Percentiles rank a stretch among this genome's conserved stretches.
Conservation (phyloP, 2,329 filamentous ascomycete genomes). For the Biscogniauxia marginata region DNA sequence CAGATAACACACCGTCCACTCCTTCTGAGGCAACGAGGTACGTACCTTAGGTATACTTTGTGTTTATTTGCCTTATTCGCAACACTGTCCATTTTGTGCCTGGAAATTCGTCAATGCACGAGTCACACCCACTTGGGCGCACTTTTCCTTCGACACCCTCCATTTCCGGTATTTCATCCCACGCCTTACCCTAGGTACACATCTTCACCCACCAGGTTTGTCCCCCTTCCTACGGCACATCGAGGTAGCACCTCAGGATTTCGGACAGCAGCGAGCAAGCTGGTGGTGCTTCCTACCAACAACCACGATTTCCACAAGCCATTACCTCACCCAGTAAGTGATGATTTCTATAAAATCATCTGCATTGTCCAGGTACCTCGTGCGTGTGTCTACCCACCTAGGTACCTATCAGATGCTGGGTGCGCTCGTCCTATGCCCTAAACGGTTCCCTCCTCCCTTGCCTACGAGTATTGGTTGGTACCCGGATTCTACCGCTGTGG, state of each 20-base stretch:
- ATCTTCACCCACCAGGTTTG: neutral
- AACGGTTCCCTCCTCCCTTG: neutral
- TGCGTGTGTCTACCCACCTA: too few species aligned
- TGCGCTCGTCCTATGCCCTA: neutral
- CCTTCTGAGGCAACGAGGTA: too few species aligned
- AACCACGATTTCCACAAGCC: neutral
- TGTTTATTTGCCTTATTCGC: neutral
- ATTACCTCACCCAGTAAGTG: neutral
- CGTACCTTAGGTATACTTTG: too few species aligned
- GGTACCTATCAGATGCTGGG: neutral
- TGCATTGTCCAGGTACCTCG: too few species aligned
- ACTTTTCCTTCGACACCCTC: neutral
- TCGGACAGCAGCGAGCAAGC: too few species aligned
- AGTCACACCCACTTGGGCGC: neutral
- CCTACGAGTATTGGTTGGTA: neutral
- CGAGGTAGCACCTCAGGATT: neutral
- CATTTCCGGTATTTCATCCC: neutral
- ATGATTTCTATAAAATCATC: too few species aligned
- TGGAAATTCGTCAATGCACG: neutral
- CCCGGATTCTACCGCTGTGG: neutral
- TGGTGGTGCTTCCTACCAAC: neutral
- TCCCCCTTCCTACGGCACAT: neutral
- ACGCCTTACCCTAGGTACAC: neutral
- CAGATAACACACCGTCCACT: too few species aligned
- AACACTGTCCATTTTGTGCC: neutral